Evolutionary conservation across 2,329 filamentous ascomycete species (phyloP), one percentile per base, ranked within the genome.

Genomic region (Emericellopsis atlantica): DNA sequence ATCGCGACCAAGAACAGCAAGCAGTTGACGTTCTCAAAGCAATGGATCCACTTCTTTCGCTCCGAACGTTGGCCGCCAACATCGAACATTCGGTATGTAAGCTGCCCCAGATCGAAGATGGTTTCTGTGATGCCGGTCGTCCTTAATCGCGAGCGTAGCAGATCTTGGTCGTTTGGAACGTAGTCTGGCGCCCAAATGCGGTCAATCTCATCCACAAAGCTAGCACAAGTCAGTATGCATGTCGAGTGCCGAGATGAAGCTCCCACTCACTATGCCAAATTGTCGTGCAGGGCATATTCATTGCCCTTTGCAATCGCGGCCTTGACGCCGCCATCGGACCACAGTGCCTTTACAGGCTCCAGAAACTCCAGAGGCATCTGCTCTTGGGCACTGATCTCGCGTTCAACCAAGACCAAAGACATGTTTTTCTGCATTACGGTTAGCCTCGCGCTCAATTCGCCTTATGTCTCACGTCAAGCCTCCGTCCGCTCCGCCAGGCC

Each of bases 101-200:
- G 74, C 54, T 90, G 82, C 45, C 88, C 88, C 12, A 94, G 74
- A 59, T 94, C 87, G 60, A 96, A 96, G 46, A 90, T 76, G 3
- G 89, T 95, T 62, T 96, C 90, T 39, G 86, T 95, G 52, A 96
- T 96, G 51, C 90, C 90, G 3, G 92, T 96, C 15, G 90, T 96
- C 53, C 88, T 76, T 60, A 96, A 64, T 58, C 90, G 77, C 40
- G 89, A 92, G 51, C 90, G 85, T 40, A 96, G 73, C 51, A 96
- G 83, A 64, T 96, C 90, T 64, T 96, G 90, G 59, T 96, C 88
- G 55, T 84, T 86, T 14, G 92, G 92, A 16, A 95, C 69, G 65
- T 92, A 96, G 49, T 80, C 77, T 50, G 76, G 77, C 37, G 71
- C 70, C 69, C 86, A 89, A 43, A 90, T 68, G 39, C 84, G 76